Base-by-base conservation (phyloP, 108 stramenopile species). In the Pseudonitzschia pungens region DNA sequence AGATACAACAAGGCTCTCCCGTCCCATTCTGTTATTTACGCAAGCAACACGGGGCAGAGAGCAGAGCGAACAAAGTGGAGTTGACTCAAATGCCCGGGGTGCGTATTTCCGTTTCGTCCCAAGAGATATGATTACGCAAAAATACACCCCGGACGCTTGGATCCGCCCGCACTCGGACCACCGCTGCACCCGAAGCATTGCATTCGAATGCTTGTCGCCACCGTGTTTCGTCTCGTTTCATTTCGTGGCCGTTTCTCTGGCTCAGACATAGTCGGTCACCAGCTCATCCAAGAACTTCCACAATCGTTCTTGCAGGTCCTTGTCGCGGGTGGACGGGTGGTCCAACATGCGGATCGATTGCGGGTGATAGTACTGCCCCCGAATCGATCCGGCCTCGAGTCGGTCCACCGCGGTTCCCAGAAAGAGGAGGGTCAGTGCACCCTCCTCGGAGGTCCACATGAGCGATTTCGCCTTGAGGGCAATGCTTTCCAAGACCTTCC, bases 361-460 rank as follows among this genome's bases (percentile, higher is more conserved):
- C 0, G 86, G 86, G 72, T 87, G 86, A 72, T 68, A 87, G 60
- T 87, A 85, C 45, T 50, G 65, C 14, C 86, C 86, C 20, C 86
- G 79, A 42, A 87, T 72, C 57, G 80, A 44, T 10, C 84, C 70
- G 18, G 58, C 26, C 40, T 42, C 16, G 29, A 84, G 62, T 7
- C 72, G 60, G 22, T 75, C 69, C 0, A 53, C 69, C 24, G 72
- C 73, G 20, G 68, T 73, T 15, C 72, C 86, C 1, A 85, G 65
- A 73, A 68, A 87, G 0, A 85, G 65, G 27, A 59, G 52, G 1
- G 86, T 87, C 53, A 84, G 62, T 32, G 86, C 84, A 9, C 84
- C 86, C n/a, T 87, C 86, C 32, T 73, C 72, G 20, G 76, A 15
- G 7, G 72, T 62, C 86, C 86, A 87, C 43, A 80, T 40, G 9